phyloP scores from a whole-genome alignment of 257 asterid species.

The Nicotiana knightiana region DNA sequence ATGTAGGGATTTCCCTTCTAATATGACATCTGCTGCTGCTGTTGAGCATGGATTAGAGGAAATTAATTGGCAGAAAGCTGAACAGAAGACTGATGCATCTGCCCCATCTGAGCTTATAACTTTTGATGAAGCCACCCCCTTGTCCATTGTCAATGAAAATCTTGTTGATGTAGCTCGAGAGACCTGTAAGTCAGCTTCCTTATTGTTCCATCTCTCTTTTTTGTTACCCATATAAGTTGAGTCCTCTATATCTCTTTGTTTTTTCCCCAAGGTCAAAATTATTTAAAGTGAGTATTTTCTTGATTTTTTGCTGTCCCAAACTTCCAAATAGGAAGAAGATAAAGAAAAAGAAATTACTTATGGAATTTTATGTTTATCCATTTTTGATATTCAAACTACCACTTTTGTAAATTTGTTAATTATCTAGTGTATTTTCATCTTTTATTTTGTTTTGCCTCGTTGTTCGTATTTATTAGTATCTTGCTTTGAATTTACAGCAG shows the following conservation, averaged over 20 bases:
- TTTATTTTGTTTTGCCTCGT: background rate
- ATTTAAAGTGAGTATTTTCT: background rate
- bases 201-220: background rate
- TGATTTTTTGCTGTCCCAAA: background rate
- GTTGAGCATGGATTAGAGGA: constrained; percentile 35
- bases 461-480: constrained; percentile 2
- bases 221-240: background rate
- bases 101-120: constrained; percentile 25
- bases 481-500: constrained; percentile 28
- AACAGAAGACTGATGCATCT: constrained; percentile 12
- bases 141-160: constrained; percentile 22
- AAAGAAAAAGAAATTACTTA: background rate
- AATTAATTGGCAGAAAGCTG: constrained; percentile 34
- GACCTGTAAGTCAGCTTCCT: constrained; percentile 32
- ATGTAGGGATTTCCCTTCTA: constrained; percentile 14
- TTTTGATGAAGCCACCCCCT: constrained; percentile 20
- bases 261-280: background rate
- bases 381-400: background rate
- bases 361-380: background rate
- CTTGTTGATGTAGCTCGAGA: constrained; percentile 21
- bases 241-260: background rate
- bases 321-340: background rate
- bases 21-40: constrained; percentile 22
- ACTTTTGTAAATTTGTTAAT: background rate
- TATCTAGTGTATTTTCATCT: background rate